Evolutionary conservation across 2,329 filamentous ascomycete genomes (phyloP).

Genomic region (Chrysoporthe cubensis): DNA sequence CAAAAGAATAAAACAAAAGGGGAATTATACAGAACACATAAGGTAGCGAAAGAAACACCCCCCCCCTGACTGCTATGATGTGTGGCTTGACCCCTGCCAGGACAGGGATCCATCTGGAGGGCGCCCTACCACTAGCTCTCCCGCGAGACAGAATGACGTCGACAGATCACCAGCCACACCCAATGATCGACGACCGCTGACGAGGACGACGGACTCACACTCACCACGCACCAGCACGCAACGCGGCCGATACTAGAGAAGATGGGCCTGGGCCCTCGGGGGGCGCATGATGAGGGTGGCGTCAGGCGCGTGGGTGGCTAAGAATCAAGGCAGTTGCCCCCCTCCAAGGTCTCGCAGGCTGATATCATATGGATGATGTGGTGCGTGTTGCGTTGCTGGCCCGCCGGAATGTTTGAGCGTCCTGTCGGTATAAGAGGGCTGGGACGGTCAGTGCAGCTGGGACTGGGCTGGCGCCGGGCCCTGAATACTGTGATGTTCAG

Average conservation of each 20-base stretch:
- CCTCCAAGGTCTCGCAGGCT: neutral
- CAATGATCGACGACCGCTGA: neutral
- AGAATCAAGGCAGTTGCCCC: neutral
- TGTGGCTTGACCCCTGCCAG: conserved; percentile 16
- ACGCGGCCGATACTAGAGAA: neutral
- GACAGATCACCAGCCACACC: conserved; percentile 16
- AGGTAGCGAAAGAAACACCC: too few species aligned
- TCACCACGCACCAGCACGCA: neutral
- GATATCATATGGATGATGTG: conserved; percentile 4
- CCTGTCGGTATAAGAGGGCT: neutral
- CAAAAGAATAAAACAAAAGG: too few species aligned
- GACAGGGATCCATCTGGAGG: neutral
- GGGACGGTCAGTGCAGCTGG: neutral
- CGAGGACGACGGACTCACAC: neutral
- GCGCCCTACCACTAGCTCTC: neutral
- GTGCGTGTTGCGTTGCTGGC: neutral
- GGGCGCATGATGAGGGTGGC: neutral
- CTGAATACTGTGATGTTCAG: neutral
- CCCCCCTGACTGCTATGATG: neutral
- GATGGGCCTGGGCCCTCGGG: too few species aligned
- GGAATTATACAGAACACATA: too few species aligned
- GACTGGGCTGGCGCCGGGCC: neutral
- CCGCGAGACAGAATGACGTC: conserved; percentile 18
- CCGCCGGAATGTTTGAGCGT: too few species aligned
- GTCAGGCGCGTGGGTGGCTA: neutral